A percentile compares a stretch with the other conserved stretches of the same genome.
phyloP scores from a whole-genome alignment of 2,329 filamentous ascomycete genomes.

The Microcera coccophila region DNA sequence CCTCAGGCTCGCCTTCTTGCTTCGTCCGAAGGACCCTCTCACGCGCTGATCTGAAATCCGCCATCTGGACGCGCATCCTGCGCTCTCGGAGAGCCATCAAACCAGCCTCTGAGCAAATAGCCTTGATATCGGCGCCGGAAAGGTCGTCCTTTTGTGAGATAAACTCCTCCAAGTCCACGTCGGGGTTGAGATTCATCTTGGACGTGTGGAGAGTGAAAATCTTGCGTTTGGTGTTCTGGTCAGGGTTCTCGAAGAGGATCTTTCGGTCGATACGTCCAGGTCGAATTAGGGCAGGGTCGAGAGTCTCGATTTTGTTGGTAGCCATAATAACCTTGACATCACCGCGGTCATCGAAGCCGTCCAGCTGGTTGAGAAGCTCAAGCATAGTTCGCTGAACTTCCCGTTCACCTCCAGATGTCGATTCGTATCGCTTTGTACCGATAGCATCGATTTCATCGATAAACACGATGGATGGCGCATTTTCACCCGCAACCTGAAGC shows the following conservation, averaged over 20 bases:
- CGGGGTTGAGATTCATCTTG: constrained; percentile 95
- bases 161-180: constrained; percentile 98
- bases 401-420: constrained; percentile 91
- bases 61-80: constrained; percentile 98
- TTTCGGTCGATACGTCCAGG: constrained; percentile 98
- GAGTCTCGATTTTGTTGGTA: constrained; percentile 98
- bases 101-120: constrained; percentile 96
- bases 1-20: constrained; percentile 96
- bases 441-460: constrained; percentile 99
- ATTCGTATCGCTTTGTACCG: constrained; percentile 97
- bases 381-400: constrained; percentile 99
- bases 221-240: constrained; percentile 92
- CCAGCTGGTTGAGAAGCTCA: constrained; percentile 94
- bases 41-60: constrained; percentile 87
- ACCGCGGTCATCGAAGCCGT: constrained; percentile 96
- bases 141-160: constrained; percentile 98
- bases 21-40: constrained; percentile 97
- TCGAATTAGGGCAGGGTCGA: constrained; percentile 93
- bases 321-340: constrained; percentile 99
- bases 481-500: constrained; percentile 79
- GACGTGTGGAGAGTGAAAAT: constrained; percentile 97
- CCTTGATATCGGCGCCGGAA: constrained; percentile 96
- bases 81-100: constrained; percentile 90
- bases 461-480: constrained; percentile 95
- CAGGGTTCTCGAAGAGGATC: constrained; percentile 69